Evolutionary conservation across 2,329 filamentous ascomycete genomes (phyloP).

Genomic region (Fusarium oxysporum): DNA sequence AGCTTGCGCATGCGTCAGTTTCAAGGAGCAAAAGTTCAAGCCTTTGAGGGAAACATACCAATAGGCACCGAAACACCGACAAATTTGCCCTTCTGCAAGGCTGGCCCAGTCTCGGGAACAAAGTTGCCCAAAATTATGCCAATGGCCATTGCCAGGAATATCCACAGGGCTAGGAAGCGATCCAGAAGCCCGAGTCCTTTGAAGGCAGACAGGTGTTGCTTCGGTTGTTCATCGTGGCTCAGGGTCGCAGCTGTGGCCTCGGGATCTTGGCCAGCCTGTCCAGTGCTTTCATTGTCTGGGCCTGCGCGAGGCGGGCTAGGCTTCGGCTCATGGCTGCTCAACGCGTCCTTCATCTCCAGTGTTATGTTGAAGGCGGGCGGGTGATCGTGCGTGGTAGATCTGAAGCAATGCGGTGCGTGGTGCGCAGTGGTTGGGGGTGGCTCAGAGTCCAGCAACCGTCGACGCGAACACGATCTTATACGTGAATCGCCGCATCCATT

Average conservation of each 20-base stretch:
- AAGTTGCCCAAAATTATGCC: constrained; percentile 84
- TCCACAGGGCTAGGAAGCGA: constrained; percentile 76
- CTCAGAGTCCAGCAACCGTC: background rate
- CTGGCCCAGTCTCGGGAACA: constrained; percentile 68
- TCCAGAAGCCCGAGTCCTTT: constrained; percentile 59
- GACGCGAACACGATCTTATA: background rate
- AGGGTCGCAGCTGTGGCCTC: background rate
- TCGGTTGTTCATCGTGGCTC: background rate
- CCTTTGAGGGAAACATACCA: constrained; percentile 52
- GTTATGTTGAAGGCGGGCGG: too few relatives aligned
- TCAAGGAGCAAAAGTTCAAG: too few relatives aligned
- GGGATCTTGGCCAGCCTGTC: background rate
- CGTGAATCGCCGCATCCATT: too few relatives aligned
- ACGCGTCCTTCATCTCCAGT: too few relatives aligned
- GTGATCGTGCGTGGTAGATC: too few relatives aligned
- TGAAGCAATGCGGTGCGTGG: too few relatives aligned
- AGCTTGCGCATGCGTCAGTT: constrained; percentile 57
- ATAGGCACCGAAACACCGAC: constrained; percentile 76
- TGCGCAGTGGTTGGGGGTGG: background rate
- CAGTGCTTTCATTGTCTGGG: too few relatives aligned
- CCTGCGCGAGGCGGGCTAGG: too few relatives aligned
- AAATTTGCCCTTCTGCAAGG: constrained; percentile 77
- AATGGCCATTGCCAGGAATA: constrained; percentile 79
- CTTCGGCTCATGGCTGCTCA: too few relatives aligned
- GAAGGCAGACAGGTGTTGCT: background rate